Percentiles rank a stretch among this genome's conserved stretches.
phyloP scores from a whole-genome alignment of 176 grass and related monocot genomes.

The Phoenix dactylifera region DNA sequence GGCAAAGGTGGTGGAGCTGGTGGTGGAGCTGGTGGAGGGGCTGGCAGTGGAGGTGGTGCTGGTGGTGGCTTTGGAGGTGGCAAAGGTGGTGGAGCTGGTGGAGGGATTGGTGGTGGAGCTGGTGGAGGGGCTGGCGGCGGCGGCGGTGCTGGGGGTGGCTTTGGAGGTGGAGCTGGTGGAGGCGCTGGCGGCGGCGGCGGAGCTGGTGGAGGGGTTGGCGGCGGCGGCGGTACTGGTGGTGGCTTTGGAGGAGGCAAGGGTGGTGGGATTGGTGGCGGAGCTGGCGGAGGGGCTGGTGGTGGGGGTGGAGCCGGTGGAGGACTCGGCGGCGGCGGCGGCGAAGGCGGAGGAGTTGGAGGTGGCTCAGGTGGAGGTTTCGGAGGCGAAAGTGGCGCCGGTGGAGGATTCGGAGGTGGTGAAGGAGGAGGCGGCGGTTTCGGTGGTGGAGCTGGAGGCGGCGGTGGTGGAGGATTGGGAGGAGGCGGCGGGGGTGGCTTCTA shows the following conservation, averaged over 20 bases:
- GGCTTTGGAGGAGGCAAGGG: neutral
- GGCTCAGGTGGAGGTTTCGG: no score
- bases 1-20: neutral
- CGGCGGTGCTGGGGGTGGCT: neutral
- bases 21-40: constrained; percentile 4
- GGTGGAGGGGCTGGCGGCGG: neutral
- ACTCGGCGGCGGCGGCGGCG: constrained; percentile 10
- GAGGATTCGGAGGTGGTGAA: no score
- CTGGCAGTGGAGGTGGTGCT: neutral
- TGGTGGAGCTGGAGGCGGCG: neutral
- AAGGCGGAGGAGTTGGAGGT: neutral
- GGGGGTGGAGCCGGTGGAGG: neutral
- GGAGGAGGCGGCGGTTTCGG: neutral
- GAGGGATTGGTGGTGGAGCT: no score
- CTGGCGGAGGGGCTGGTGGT: no score
- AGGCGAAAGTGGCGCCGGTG: no score
- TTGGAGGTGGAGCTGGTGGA: neutral
- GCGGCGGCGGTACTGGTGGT: neutral
- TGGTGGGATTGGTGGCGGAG: neutral
- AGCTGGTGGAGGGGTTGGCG: neutral
- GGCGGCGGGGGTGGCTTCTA: neutral
- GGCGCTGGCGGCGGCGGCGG: neutral
- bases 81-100: neutral
- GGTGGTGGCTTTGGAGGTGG: neutral
- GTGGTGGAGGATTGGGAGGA: neutral